These are phyloP conservation scores for Sinapis alba DNA, from an alignment of 441 rosid species.

Conservation along the genomic window DNA sequence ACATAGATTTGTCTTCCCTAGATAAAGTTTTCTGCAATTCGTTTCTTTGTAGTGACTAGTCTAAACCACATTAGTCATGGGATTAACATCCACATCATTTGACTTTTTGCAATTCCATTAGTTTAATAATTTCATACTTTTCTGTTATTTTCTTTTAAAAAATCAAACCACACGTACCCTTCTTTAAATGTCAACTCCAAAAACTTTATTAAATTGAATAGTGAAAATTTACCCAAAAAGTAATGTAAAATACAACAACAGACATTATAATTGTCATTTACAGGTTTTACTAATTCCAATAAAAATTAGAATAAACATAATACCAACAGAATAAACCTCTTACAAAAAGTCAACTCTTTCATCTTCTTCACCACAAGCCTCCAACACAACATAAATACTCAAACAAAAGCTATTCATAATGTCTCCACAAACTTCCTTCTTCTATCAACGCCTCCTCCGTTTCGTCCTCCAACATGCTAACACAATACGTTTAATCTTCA, in stretches of 20 bases:
- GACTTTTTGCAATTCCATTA: conserved; percentile 33
- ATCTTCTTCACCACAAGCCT: conserved; percentile 10
- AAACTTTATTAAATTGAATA: neutral
- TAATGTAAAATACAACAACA: neutral
- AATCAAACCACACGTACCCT: conserved; percentile 26
- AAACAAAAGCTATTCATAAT: neutral
- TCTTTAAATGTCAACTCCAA: conserved; percentile 32
- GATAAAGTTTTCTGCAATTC: neutral
- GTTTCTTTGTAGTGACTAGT: conserved; percentile 25
- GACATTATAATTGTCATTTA: neutral
- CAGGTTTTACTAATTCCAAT: conserved; percentile 24
- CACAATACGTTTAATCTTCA: neutral
- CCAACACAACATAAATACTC: conserved; percentile 33
- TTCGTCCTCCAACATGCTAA: neutral
- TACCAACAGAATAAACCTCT: conserved; percentile 32
- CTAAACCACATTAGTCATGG: conserved; percentile 24
- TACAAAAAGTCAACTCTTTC: conserved; percentile 32
- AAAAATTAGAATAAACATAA: neutral
- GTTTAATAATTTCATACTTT: conserved; percentile 17
- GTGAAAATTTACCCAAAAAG: neutral
- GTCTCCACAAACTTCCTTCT: neutral
- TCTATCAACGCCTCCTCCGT: neutral
- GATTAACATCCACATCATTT: conserved; percentile 13
- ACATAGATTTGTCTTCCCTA: conserved; percentile 13
- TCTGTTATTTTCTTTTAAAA: neutral